Percentiles rank a stretch among this genome's conserved stretches.
Conservation (phyloP, 352 stramenopile genomes). For the Thalassiosira allenii region DNA sequence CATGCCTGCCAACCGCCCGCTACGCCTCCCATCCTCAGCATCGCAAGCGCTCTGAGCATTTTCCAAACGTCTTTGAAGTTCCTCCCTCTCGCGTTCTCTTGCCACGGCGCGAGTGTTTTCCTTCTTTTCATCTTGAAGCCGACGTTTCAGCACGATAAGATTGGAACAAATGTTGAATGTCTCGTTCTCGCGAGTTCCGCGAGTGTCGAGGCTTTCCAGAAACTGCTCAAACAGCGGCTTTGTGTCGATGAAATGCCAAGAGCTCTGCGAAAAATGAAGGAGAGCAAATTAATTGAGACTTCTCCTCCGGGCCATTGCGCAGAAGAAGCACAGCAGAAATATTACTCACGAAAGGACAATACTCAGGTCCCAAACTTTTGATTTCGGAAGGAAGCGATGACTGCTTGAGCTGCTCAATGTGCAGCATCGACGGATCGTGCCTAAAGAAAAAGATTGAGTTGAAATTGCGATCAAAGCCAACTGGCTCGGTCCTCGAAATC, state of each 20-base stretch:
- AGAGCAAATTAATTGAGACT: too few species aligned
- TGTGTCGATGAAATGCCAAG: slow-evolving; percentile 80
- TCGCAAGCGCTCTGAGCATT: slow-evolving; percentile 73
- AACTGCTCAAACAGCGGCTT: slow-evolving; percentile 77
- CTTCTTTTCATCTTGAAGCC: slow-evolving; percentile 54
- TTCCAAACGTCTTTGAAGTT: slow-evolving; percentile 71
- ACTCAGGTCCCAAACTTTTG: slow-evolving; percentile 43
- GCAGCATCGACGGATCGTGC: slow-evolving; percentile 76
- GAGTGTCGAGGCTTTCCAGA: slow-evolving; percentile 71
- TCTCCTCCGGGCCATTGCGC: too few species aligned
- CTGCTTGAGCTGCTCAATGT: slow-evolving; percentile 67
- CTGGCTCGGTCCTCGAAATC: slow-evolving; percentile 72
- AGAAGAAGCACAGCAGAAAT: too few species aligned
- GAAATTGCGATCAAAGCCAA: slow-evolving; percentile 78
- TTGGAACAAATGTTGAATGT: slow-evolving; percentile 33
- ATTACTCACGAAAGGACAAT: slow-evolving; percentile 53
- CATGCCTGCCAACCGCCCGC: slow-evolving; percentile 68
- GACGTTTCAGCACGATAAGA: slow-evolving; percentile 59
- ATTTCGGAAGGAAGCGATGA: slow-evolving; percentile 49
- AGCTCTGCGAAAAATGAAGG: too few species aligned
- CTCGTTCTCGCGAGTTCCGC: slow-evolving; percentile 75
- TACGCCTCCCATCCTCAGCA: slow-evolving; percentile 71
- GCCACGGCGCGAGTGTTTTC: slow-evolving; percentile 45
- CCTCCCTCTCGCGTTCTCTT: slow-evolving; percentile 63
- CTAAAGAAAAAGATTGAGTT: slow-evolving; percentile 79